Evolutionary conservation across 345 rosid species (phyloP).

Genomic region (Aquilaria sinensis): DNA sequence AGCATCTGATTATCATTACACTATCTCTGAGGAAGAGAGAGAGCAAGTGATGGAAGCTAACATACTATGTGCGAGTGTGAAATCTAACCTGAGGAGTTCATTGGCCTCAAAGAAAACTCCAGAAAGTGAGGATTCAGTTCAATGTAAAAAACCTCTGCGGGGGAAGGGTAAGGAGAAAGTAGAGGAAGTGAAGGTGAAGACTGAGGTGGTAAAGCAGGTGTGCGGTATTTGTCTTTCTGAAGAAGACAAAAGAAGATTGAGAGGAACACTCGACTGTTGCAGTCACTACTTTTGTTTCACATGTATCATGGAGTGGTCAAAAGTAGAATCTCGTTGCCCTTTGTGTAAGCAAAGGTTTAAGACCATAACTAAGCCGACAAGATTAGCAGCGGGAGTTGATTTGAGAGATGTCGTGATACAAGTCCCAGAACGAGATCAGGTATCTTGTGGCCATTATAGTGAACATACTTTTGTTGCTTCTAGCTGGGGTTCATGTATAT

Average conservation of each 20-base stretch:
- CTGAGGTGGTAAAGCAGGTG: slow-evolving; percentile 50
- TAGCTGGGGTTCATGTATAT: slow-evolving; percentile 2
- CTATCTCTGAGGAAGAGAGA: slow-evolving; percentile 95
- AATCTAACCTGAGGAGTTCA: slow-evolving; percentile 45
- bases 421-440: slow-evolving; percentile 96
- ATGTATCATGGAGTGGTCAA: slow-evolving; percentile 98
- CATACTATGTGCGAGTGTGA: slow-evolving; percentile 32
- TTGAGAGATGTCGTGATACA: slow-evolving; percentile 58
- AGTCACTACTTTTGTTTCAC: slow-evolving; percentile 92
- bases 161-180: slow-evolving; percentile 78
- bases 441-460: slow-evolving; percentile 18
- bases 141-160: slow-evolving; percentile 31
- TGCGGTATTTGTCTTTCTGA: slow-evolving; percentile 95
- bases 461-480: slow-evolving; percentile 3
- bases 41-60: slow-evolving; percentile 80
- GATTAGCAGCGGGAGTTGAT: slow-evolving; percentile 70
- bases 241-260: slow-evolving; percentile 81
- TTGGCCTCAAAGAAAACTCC: slow-evolving; percentile 34
- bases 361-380: slow-evolving; percentile 78
- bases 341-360: slow-evolving; percentile 88
- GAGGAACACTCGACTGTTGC: slow-evolving; percentile 83
- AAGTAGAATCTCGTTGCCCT: slow-evolving; percentile 97
- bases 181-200: slow-evolving; percentile 40
- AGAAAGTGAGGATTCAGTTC: slow-evolving; percentile 35
- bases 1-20: slow-evolving; percentile 69